Conservation (phyloP, 2,329 filamentous ascomycete genomes). For the Nemania sp. region DNA sequence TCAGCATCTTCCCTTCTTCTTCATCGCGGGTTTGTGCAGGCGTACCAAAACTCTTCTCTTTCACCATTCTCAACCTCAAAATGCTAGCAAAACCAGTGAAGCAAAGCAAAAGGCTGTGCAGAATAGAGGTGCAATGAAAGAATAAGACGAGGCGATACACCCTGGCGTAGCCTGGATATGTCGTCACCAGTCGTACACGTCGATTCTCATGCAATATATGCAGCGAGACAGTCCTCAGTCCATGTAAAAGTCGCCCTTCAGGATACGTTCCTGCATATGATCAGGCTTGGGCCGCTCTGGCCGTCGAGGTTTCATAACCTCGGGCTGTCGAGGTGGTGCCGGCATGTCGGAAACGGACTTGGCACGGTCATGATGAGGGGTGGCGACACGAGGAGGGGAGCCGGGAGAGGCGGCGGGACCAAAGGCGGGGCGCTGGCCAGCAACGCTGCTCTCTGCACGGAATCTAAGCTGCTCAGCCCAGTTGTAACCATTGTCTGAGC, state of each 20-base stretch:
- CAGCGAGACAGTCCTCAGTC: constrained; percentile 58
- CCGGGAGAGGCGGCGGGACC: constrained; percentile 47
- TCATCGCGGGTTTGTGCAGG: not conserved
- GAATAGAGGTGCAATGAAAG: constrained; percentile 6
- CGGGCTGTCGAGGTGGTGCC: constrained; percentile 57
- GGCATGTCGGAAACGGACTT: constrained; percentile 72
- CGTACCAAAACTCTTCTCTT: not conserved
- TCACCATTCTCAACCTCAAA: not conserved
- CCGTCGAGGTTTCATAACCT: constrained; percentile 51
- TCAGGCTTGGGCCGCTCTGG: constrained; percentile 74
- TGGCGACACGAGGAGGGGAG: constrained; percentile 48
- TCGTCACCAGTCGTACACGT: not conserved
- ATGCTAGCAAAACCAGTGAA: constrained; percentile 3
- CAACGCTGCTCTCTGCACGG: constrained; percentile 80
- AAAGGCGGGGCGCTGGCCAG: constrained; percentile 60
- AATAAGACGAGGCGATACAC: not conserved
- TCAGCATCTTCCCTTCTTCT: not conserved
- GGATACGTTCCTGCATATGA: constrained; percentile 92
- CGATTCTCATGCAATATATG: not conserved
- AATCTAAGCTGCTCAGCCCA: constrained; percentile 95
- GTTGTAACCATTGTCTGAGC: constrained; percentile 90
- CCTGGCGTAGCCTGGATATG: not conserved
- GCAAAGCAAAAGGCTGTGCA: constrained; percentile 1
- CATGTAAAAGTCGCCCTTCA: constrained; percentile 99
- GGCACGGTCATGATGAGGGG: constrained; percentile 63